A percentile compares a stretch with the other conserved stretches of the same genome.
phyloP scores from a whole-genome alignment of 495 filamentous ascomycete genomes.

The Aeminium ludgeri region DNA sequence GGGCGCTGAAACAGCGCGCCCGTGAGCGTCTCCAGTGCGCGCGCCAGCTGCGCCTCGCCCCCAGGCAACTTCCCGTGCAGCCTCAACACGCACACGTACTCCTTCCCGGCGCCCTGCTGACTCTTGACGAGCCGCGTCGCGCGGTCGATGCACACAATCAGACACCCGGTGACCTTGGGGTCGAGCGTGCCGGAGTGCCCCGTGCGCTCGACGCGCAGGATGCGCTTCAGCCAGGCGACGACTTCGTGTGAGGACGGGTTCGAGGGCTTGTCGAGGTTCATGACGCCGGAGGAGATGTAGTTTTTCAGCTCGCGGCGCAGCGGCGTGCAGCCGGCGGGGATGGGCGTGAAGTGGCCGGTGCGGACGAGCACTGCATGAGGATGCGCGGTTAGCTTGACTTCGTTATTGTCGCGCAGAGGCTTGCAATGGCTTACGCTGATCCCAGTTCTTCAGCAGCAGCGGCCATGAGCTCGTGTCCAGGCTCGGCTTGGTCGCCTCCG shows the following conservation, averaged over 20 bases:
- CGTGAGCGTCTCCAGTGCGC: conserved; percentile 84
- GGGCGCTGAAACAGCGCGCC: conserved; percentile 95
- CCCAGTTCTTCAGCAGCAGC: conserved; percentile 81
- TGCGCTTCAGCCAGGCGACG: conserved; percentile 95
- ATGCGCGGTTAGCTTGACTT: background rate
- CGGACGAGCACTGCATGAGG: conserved; percentile 56
- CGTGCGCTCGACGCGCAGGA: conserved; percentile 84
- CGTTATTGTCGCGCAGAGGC: background rate
- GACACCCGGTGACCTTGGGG: conserved; percentile 79
- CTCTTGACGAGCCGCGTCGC: conserved; percentile 95
- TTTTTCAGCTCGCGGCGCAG: conserved; percentile 84
- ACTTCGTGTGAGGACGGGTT: conserved; percentile 98
- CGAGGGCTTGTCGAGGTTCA: conserved; percentile 95
- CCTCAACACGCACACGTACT: conserved; percentile 72
- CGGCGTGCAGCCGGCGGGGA: conserved; percentile 71
- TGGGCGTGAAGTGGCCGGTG: conserved; percentile 86
- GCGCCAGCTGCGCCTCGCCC: conserved; percentile 71
- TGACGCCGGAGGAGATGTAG: conserved; percentile 89
- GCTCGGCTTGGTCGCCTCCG: conserved; percentile 50
- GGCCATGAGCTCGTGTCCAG: conserved; percentile 73
- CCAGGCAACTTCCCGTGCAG: conserved; percentile 85
- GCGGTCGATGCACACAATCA: conserved; percentile 84
- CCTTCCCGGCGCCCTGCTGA: conserved; percentile 93
- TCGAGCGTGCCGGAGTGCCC: conserved; percentile 95
- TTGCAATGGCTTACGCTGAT: conserved; percentile 55